Conservation (phyloP, 2,329 filamentous ascomycete genomes). For the Cadophora luteo-olivacea region DNA sequence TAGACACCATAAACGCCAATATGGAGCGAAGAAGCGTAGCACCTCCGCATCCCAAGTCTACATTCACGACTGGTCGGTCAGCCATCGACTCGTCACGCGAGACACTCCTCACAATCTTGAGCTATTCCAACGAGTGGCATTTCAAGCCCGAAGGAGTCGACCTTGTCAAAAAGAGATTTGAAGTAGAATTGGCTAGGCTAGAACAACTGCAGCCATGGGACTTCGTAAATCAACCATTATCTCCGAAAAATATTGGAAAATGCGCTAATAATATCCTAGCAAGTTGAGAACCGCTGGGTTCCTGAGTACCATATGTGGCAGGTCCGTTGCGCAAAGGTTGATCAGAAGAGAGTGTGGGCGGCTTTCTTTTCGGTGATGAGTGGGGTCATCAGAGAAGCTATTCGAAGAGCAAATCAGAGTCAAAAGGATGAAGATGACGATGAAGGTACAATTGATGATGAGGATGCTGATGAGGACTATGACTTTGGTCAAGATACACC, state of each 20-base stretch:
- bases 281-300: conserved; percentile 21
- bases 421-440: conserved; percentile 24
- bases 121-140: conserved; percentile 35
- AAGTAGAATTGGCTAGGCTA: conserved; percentile 20
- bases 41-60: neutral
- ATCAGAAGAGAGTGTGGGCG: conserved; percentile 18
- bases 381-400: conserved; percentile 32
- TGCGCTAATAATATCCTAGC: conserved; percentile 17
- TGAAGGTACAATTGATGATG: conserved; percentile 1
- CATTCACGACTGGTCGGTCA: conserved; percentile 5
- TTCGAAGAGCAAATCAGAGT: neutral
- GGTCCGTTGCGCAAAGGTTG: conserved; percentile 20
- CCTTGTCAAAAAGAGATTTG: conserved; percentile 33
- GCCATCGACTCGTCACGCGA: neutral
- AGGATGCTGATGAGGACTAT: conserved; percentile 24
- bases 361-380: conserved; percentile 28
- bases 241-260: neutral
- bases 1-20: neutral
- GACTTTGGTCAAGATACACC: conserved; percentile 20
- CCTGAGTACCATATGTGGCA: conserved; percentile 22
- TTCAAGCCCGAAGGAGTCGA: conserved; percentile 36
- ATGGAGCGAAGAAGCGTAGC: conserved; percentile 9
- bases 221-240: neutral
- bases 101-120: neutral
- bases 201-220: neutral